Evolutionary conservation across 208 protist genomes (phyloP).

Genomic region (Trypanosoma cruzi): DNA sequence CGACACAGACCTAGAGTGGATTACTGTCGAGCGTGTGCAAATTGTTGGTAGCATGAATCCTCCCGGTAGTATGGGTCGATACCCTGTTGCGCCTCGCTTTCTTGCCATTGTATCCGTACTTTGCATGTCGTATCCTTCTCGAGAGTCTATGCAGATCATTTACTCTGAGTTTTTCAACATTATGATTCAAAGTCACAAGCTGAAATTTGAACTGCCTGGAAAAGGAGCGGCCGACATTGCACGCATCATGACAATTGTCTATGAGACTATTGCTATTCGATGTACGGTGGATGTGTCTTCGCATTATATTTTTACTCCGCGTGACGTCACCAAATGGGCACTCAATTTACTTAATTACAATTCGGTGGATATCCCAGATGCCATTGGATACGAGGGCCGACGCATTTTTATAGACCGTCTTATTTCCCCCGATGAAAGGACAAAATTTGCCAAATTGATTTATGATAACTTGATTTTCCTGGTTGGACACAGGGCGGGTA

Average conservation of each 20-base stretch:
- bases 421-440: conserved; percentile 83
- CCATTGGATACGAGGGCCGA: conserved; percentile 93
- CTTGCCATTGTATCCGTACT: conserved; percentile 95
- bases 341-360: conserved; percentile 94
- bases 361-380: conserved; percentile 81
- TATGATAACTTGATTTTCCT: conserved; percentile 83
- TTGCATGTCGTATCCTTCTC: conserved; percentile 93
- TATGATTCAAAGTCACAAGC: conserved; percentile 79
- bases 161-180: conserved; percentile 95
- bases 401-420: conserved; percentile 96
- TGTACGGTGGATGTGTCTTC: conserved; percentile 95
- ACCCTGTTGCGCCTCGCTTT: conserved; percentile 95
- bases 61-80: conserved; percentile 93
- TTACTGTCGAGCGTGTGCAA: conserved; percentile 95
- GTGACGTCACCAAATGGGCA: conserved; percentile 96
- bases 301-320: conserved; percentile 98
- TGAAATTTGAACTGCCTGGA: conserved; percentile 68
- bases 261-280: conserved; percentile 84
- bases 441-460: conserved; percentile 64
- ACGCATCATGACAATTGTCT: conserved; percentile 94
- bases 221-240: conserved; percentile 91
- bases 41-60: conserved; percentile 97
- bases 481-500: conserved; percentile 56
- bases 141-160: conserved; percentile 92
- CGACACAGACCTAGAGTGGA: conserved; percentile 96